phyloP scores from a whole-genome alignment of 1,139 yeast genomes.

The Blastobotrys raffinosifermentans region DNA sequence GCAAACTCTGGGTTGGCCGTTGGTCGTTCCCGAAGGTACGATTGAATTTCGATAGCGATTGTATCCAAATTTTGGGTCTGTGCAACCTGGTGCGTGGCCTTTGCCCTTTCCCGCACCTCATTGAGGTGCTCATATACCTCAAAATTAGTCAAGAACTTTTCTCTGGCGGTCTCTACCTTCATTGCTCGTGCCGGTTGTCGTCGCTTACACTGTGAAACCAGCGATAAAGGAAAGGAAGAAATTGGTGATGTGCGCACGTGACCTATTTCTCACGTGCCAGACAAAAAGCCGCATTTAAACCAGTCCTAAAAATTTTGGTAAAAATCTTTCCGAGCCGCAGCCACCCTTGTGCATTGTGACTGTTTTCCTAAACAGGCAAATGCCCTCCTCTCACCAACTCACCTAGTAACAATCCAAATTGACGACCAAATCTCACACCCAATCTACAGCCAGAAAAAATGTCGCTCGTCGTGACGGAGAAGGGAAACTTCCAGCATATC shows the following conservation, averaged over 20 bases:
- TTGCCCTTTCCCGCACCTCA: constrained; percentile 41
- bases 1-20: constrained; percentile 35
- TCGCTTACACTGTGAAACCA: no score
- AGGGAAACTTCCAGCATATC: constrained; percentile 99
- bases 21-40: constrained; percentile 45
- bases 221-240: no score
- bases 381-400: constrained; percentile 2
- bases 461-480: constrained; percentile 98
- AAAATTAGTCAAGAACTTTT: constrained; percentile 60
- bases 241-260: no score
- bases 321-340: constrained; percentile 2
- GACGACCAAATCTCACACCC: constrained; percentile 8
- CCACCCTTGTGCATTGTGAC: background rate
- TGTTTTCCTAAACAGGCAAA: constrained; percentile 4
- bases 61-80: constrained; percentile 45
- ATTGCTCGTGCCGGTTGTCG: no score
- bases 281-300: no score
- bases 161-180: constrained; percentile 46
- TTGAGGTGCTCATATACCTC: constrained; percentile 63
- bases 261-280: no score
- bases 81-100: constrained; percentile 6
- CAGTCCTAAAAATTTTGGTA: no score
- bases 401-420: constrained; percentile 7
- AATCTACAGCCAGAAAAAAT: constrained; percentile 39
- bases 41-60: constrained; percentile 54